A percentile compares a stretch with the other conserved stretches of the same genome.
Evolutionary conservation across 2,329 filamentous ascomycete species (phyloP).

Genomic region (Pseudomassariella vexata): DNA sequence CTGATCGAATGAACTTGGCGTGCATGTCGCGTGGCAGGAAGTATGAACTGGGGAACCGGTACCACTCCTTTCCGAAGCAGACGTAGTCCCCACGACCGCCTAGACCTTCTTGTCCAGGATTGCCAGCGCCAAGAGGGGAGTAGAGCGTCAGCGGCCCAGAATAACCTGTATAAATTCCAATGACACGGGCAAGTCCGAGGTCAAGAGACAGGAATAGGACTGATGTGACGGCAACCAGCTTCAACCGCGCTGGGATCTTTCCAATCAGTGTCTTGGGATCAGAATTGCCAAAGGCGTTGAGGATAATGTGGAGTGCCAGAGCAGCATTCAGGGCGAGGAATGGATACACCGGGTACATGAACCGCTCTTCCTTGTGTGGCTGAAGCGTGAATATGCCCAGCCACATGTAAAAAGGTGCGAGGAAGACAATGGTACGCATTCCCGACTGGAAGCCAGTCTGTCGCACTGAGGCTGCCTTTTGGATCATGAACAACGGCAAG

Average conservation of each 20-base stretch:
- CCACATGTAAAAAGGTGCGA: conserved; percentile 91
- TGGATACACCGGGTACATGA: conserved; percentile 97
- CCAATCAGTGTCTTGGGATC: conserved; percentile 62
- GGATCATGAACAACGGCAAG: conserved; percentile 68
- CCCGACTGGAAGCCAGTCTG: conserved; percentile 61
- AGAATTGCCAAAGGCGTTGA: conserved; percentile 67
- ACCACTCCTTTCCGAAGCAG: conserved; percentile 96
- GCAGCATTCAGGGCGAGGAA: conserved; percentile 86
- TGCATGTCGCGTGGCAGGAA: conserved; percentile 78
- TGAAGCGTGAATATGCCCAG: conserved; percentile 84
- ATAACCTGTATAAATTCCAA: conserved; percentile 77
- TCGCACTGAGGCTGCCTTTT: conserved; percentile 60
- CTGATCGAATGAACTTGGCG: conserved; percentile 85
- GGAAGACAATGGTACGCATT: conserved; percentile 70
- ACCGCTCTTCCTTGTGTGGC: conserved; percentile 95
- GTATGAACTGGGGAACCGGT: conserved; percentile 91
- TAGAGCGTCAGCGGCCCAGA: conserved; percentile 73
- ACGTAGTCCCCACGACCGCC: conserved; percentile 61
- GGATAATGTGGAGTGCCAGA: conserved; percentile 72
- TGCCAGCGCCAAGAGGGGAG: conserved; percentile 54
- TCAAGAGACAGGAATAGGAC: conserved; percentile 60
- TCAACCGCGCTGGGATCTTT: conserved; percentile 69
- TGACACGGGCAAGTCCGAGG: conserved; percentile 63
- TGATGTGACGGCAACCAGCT: conserved; percentile 56
- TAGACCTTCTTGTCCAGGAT: conserved; percentile 40